Percentiles rank a stretch among this genome's conserved stretches.
These are phyloP conservation scores for Rhytidiadelphus loreus DNA, from an alignment of 225 moss, liverwort and hornwort genomes.

Conservation along the genomic window DNA sequence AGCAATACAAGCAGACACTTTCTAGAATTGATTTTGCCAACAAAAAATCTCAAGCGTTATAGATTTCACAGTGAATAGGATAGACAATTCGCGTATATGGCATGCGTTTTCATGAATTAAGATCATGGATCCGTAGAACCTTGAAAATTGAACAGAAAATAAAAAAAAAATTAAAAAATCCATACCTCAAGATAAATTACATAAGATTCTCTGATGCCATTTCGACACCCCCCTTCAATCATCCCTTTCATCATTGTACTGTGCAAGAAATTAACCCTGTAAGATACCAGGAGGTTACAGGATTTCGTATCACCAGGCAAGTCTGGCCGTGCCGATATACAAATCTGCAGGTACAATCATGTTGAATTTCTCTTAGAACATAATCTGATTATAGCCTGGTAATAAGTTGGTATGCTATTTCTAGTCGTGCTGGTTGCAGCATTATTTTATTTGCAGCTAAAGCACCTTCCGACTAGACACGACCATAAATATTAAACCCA, in stretches of 20 bases:
- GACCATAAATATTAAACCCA: not conserved
- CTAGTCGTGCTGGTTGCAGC: not conserved
- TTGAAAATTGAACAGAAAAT: not conserved
- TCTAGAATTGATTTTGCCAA: not conserved
- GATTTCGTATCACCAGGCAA: not conserved
- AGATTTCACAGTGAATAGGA: not conserved
- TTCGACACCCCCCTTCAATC: constrained; percentile 7
- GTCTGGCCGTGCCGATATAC: constrained; percentile 16
- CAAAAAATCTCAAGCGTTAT: not conserved
- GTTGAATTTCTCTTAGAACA: not conserved
- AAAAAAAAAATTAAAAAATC: not conserved
- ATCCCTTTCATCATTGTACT: constrained; percentile 3
- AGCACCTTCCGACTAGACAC: not conserved
- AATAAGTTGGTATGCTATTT: not conserved
- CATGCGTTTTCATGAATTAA: not conserved
- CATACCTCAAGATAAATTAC: constrained; percentile 12
- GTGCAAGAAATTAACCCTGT: not conserved
- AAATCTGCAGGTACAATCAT: constrained; percentile 17
- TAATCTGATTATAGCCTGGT: not conserved
- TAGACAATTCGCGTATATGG: not conserved
- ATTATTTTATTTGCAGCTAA: not conserved
- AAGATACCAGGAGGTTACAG: not conserved
- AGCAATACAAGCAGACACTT: not conserved
- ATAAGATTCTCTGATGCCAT: not conserved
- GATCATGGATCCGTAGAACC: not conserved